phyloP scores from a whole-genome alignment of 2,329 filamentous ascomycete species.

The Hymenotorrendiella dingleyae region DNA sequence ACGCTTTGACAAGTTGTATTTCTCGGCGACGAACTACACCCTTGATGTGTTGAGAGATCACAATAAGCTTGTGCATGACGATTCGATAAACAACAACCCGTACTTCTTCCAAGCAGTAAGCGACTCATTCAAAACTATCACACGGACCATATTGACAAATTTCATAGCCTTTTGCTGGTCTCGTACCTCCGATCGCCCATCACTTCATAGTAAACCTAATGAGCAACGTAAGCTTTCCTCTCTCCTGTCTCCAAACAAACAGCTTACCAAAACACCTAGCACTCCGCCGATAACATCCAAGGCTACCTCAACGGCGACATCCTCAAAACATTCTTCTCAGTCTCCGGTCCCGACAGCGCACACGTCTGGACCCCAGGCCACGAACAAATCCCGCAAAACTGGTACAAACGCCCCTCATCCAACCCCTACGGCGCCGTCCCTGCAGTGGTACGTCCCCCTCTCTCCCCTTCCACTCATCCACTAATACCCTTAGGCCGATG shows the following conservation, averaged over 20 bases:
- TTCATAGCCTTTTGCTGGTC: conserved; percentile 9
- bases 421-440: conserved; percentile 37
- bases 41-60: conserved; percentile 12
- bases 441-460: too few species aligned
- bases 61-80: conserved; percentile 8
- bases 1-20: conserved; percentile 10
- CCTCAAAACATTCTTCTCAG: conserved; percentile 25
- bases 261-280: not conserved
- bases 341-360: conserved; percentile 14
- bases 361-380: conserved; percentile 8
- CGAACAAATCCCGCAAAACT: conserved; percentile 16
- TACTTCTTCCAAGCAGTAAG: conserved; percentile 43
- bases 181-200: conserved; percentile 10
- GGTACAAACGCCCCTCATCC: conserved; percentile 13
- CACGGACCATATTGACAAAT: too few species aligned
- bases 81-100: conserved; percentile 35
- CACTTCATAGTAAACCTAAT: conserved; percentile 6
- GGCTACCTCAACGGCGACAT: conserved; percentile 26
- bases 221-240: conserved; percentile 1
- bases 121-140: not conserved
- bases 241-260: not conserved
- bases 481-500: too few species aligned
- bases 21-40: conserved; percentile 7
- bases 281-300: conserved; percentile 9
- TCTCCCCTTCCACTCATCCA: too few species aligned